These are phyloP conservation scores for Mortierella polycephala DNA, from an alignment of 371 early-diverging fungal species.

Conservation along the genomic window DNA sequence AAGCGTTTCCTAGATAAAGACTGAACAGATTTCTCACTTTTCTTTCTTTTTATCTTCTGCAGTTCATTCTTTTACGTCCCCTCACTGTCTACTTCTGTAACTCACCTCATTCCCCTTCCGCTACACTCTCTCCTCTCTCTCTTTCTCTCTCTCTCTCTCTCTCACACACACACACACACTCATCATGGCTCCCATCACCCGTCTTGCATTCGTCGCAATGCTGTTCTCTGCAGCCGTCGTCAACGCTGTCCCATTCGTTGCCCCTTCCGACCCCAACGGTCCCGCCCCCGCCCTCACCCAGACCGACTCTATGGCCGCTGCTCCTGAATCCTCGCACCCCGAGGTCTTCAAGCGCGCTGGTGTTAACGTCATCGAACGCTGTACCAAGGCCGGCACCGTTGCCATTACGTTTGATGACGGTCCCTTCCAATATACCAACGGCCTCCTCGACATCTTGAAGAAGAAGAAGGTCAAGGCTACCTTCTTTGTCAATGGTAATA, in stretches of 20 bases:
- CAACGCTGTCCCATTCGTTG: conserved; percentile 10
- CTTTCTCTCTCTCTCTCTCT: not conserved
- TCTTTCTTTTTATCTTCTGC: too few species aligned
- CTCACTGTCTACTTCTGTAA: too few species aligned
- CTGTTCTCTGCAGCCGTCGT: conserved; percentile 29
- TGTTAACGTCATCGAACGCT: conserved; percentile 16
- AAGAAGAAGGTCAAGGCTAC: conserved; percentile 58
- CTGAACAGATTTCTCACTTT: too few species aligned
- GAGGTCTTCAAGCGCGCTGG: conserved; percentile 13
- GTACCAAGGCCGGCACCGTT: conserved; percentile 56
- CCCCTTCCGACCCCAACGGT: not conserved
- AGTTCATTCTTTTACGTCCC: too few species aligned
- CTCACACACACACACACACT: not conserved
- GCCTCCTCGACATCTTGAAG: conserved; percentile 55
- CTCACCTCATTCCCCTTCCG: too few species aligned
- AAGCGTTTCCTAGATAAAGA: too few species aligned
- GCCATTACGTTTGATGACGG: conserved; percentile 71
- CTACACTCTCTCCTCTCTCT: not conserved
- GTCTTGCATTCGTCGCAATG: conserved; percentile 25
- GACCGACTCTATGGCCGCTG: too few species aligned
- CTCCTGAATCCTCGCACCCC: not conserved
- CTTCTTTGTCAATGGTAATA: conserved; percentile 71
- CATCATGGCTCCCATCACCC: conserved; percentile 43
- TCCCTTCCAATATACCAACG: conserved; percentile 56
- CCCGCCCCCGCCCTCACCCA: too few species aligned